phyloP scores from a whole-genome alignment of 1,284 basidiomycete species.

The Leccinum griseonigrum region DNA sequence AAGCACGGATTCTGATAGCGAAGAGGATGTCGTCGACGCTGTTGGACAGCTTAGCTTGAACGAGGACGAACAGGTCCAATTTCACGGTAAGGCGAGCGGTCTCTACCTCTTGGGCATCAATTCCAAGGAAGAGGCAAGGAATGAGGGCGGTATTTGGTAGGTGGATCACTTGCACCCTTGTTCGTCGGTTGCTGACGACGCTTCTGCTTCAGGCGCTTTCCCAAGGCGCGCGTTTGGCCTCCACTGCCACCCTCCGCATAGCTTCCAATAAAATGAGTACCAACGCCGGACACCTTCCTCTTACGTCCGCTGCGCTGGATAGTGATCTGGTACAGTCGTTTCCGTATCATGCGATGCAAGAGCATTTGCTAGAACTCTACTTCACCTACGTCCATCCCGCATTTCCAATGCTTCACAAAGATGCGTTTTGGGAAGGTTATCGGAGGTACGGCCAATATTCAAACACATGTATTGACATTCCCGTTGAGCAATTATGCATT shows the following conservation, averaged over 20 bases:
- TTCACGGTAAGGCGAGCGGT: conserved; percentile 79
- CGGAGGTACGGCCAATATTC: conserved; percentile 36
- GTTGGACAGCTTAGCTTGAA: conserved; percentile 83
- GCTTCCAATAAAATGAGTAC: conserved; percentile 7
- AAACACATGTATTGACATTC: not conserved
- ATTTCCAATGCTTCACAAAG: conserved; percentile 73
- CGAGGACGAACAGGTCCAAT: conserved; percentile 78
- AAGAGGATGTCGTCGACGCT: conserved; percentile 62
- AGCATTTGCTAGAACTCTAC: conserved; percentile 71
- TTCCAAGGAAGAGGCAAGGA: conserved; percentile 59
- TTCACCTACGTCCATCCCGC: conserved; percentile 77
- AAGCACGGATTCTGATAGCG: conserved; percentile 38
- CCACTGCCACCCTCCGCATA: conserved; percentile 43
- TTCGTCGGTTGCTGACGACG: conserved; percentile 1
- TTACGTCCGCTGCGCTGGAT: conserved; percentile 27
- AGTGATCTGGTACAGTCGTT: conserved; percentile 39
- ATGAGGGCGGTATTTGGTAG: conserved; percentile 78
- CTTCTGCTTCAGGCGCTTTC: conserved; percentile 60
- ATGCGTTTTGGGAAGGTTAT: conserved; percentile 63
- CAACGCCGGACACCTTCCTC: conserved; percentile 8
- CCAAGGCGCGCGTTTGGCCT: conserved; percentile 81
- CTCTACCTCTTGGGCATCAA: conserved; percentile 70
- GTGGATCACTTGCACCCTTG: conserved; percentile 14
- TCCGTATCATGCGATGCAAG: conserved; percentile 58
- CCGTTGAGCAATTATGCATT: not conserved